Conservation (phyloP, 1,284 basidiomycete species). For the Cryptococcus neoformans region DNA sequence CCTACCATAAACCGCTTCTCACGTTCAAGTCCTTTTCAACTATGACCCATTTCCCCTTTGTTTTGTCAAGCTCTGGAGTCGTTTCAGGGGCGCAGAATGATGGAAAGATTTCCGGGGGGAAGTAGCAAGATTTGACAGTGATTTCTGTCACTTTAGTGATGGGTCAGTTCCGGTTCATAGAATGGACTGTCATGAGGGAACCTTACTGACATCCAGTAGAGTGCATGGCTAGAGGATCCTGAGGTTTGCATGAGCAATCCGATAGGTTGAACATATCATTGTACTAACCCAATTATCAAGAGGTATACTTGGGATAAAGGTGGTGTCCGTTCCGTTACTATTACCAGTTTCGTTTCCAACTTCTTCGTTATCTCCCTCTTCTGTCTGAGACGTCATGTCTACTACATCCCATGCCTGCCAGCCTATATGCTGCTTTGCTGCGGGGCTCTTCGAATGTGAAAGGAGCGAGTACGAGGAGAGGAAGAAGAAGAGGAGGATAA, state of each 20-base stretch:
- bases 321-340: conserved; percentile 36
- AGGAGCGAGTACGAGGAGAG: conserved; percentile 50
- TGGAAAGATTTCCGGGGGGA: conserved; percentile 58
- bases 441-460: conserved; percentile 61
- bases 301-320: conserved; percentile 63
- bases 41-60: conserved; percentile 83
- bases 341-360: conserved; percentile 54
- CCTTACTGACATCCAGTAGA: conserved; percentile 63
- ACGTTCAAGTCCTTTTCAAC: conserved; percentile 72
- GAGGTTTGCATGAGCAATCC: neutral
- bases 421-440: conserved; percentile 66
- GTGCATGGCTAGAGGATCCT: conserved; percentile 68
- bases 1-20: conserved; percentile 58
- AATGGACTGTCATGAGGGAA: neutral
- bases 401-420: conserved; percentile 88
- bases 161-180: neutral
- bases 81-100: conserved; percentile 66
- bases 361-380: neutral
- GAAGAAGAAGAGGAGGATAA: conserved; percentile 64
- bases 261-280: neutral
- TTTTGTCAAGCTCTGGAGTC: conserved; percentile 67
- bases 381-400: conserved; percentile 22
- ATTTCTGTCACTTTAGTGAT: conserved; percentile 64
- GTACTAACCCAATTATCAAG: conserved; percentile 66
- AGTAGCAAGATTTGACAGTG: conserved; percentile 64